phyloP scores from a whole-genome alignment of 495 filamentous ascomycete species.

The Rusavskia elegans region DNA sequence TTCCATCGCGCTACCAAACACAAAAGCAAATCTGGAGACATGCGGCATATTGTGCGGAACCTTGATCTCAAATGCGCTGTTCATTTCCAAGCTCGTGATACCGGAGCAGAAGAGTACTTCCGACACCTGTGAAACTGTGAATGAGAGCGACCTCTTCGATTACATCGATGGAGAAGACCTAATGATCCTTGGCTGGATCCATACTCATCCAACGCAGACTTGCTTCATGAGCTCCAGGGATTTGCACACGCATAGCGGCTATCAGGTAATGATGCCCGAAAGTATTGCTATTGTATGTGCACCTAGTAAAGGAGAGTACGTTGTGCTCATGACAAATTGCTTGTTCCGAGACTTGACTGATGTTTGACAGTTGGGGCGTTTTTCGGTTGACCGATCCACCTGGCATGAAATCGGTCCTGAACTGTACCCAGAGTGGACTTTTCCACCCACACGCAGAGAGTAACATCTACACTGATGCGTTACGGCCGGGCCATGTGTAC shows the following conservation, averaged over 20 bases:
- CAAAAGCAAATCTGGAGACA: slow-evolving; percentile 68
- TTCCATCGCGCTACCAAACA: slow-evolving; percentile 54
- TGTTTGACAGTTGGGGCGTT: slow-evolving; percentile 53
- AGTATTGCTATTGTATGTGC: slow-evolving; percentile 96
- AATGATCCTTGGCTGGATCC: slow-evolving; percentile 91
- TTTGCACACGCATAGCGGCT: slow-evolving; percentile 80
- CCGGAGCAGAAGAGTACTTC: slow-evolving; percentile 78
- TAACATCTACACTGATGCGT: slow-evolving; percentile 73
- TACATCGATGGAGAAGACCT: slow-evolving; percentile 76
- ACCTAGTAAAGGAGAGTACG: slow-evolving; percentile 56
- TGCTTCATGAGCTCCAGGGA: slow-evolving; percentile 96
- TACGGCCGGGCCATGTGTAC: slow-evolving; percentile 71
- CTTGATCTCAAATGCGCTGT: slow-evolving; percentile 79
- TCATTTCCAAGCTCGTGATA: slow-evolving; percentile 75
- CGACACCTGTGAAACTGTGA: slow-evolving; percentile 86
- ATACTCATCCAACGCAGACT: slow-evolving; percentile 90
- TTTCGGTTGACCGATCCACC: slow-evolving; percentile 91
- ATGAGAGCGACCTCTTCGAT: slow-evolving; percentile 68
- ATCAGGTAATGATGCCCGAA: slow-evolving; percentile 88
- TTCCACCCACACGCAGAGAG: slow-evolving; percentile 68
- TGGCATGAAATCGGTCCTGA: slow-evolving; percentile 61
- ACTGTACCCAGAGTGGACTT: slow-evolving; percentile 55
- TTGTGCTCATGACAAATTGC: slow-evolving; percentile 7
- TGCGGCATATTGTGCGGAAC: slow-evolving; percentile 90
- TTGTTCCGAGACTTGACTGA: slow-evolving; percentile 3